Percentiles rank a stretch among this genome's conserved stretches.
phyloP scores from a whole-genome alignment of 139 green algal genomes.

The Picochlorum sp. region DNA sequence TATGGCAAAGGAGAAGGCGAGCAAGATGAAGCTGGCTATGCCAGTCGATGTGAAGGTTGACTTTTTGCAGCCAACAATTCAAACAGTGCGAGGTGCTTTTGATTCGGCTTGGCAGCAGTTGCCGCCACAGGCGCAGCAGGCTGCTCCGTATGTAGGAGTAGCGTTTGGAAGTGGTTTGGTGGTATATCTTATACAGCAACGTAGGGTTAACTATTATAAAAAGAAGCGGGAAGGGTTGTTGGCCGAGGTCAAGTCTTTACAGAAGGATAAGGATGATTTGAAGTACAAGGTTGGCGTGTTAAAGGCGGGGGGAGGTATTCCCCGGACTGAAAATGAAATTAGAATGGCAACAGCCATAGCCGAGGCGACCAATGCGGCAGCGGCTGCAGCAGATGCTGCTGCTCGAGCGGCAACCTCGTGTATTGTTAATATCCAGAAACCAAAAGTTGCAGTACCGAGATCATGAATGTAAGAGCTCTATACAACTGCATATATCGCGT shows the following conservation, averaged over 20 bases:
- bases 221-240: conserved; percentile 7
- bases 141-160: conserved; percentile 29
- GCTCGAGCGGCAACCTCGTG: conserved; percentile 32
- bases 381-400: conserved; percentile 37
- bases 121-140: conserved; percentile 36
- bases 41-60: conserved; percentile 34
- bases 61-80: conserved; percentile 29
- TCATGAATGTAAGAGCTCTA: conserved; percentile 8
- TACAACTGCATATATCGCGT: conserved; percentile 41
- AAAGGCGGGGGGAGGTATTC: conserved; percentile 16
- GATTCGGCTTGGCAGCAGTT: conserved; percentile 23
- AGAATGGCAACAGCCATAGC: conserved; percentile 37
- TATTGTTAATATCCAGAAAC: conserved; percentile 18
- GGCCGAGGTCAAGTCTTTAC: conserved; percentile 11
- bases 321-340: conserved; percentile 32
- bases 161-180: conserved; percentile 26
- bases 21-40: conserved; percentile 14
- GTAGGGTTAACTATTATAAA: conserved; percentile 21
- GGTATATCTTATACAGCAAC: conserved; percentile 30
- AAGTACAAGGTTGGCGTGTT: conserved; percentile 20
- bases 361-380: conserved; percentile 38
- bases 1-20: background rate
- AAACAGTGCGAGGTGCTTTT: conserved; percentile 24
- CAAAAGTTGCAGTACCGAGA: background rate
- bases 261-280: conserved; percentile 27